phyloP scores from a whole-genome alignment of 139 green algal species.

The Auxenochlorella protothecoides region DNA sequence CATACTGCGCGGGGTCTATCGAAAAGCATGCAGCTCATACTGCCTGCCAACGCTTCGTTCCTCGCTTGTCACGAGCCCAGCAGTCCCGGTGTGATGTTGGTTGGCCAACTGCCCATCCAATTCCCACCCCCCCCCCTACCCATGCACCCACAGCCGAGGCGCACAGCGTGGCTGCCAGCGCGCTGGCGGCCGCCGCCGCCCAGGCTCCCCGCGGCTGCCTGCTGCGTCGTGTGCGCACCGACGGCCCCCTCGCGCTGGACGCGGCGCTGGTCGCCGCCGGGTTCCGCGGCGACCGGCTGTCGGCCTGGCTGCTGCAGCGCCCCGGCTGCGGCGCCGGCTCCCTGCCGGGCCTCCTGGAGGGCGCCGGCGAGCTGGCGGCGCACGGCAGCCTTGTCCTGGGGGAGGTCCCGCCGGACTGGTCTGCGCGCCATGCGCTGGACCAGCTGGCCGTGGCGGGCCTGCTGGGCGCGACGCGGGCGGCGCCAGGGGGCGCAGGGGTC shows the following conservation, averaged over 20 bases:
- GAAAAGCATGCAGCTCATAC: too few species aligned
- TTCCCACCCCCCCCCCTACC: background rate
- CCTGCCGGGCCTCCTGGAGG: background rate
- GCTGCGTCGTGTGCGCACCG: slow-evolving; percentile 36
- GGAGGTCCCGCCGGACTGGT: background rate
- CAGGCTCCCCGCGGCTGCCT: slow-evolving; percentile 46
- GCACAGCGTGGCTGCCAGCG: slow-evolving; percentile 17
- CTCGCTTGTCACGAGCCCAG: too few species aligned
- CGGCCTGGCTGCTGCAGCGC: slow-evolving; percentile 42
- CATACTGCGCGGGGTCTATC: too few species aligned
- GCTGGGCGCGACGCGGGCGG: too few species aligned
- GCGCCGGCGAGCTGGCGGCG: background rate
- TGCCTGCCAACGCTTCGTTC: too few species aligned
- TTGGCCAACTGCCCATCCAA: too few species aligned
- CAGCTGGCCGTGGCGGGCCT: too few species aligned
- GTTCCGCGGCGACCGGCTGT: slow-evolving; percentile 46
- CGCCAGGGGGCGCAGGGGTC: background rate
- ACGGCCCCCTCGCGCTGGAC: slow-evolving; percentile 15
- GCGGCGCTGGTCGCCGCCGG: slow-evolving; percentile 27
- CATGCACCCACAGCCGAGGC: slow-evolving; percentile 12
- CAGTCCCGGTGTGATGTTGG: too few species aligned
- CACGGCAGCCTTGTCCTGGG: background rate
- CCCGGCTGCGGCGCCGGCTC: background rate
- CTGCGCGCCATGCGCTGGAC: background rate
- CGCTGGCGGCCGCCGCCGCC: background rate